These are phyloP conservation scores for Nicotiana benthamiana DNA, from an alignment of 257 asterid species.

Conservation along the genomic window DNA sequence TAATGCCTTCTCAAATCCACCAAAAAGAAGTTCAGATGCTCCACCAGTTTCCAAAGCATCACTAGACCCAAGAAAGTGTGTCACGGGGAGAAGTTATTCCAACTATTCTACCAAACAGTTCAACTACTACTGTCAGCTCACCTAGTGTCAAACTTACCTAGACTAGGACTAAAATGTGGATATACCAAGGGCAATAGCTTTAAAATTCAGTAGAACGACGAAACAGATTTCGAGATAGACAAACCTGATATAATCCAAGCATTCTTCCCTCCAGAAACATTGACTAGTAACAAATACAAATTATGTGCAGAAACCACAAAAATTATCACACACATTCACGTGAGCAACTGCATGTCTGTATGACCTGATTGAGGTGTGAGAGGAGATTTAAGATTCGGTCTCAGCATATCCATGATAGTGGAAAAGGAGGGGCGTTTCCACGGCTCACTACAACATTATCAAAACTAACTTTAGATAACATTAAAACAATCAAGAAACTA, in stretches of 20 bases:
- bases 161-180: not conserved
- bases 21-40: no score
- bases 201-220: not conserved
- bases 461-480: not conserved
- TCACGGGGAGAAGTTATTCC: not conserved
- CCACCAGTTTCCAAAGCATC: not conserved
- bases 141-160: not conserved
- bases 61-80: not conserved
- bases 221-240: not conserved
- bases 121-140: no score
- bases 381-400: conserved; percentile 44
- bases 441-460: conserved; percentile 60
- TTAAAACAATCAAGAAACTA: not conserved
- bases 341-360: conserved; percentile 35
- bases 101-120: not conserved
- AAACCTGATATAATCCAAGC: conserved; percentile 3
- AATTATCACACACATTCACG: conserved; percentile 14
- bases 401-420: conserved; percentile 76
- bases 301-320: not conserved
- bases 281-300: not conserved
- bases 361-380: conserved; percentile 42
- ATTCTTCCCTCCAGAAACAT: conserved; percentile 5
- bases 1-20: not conserved
- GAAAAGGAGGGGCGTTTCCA: conserved; percentile 90
- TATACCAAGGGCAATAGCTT: not conserved